These are phyloP conservation scores for Jamesozyma gamospora DNA, from an alignment of 805 yeast genomes.

Conservation along the genomic window DNA sequence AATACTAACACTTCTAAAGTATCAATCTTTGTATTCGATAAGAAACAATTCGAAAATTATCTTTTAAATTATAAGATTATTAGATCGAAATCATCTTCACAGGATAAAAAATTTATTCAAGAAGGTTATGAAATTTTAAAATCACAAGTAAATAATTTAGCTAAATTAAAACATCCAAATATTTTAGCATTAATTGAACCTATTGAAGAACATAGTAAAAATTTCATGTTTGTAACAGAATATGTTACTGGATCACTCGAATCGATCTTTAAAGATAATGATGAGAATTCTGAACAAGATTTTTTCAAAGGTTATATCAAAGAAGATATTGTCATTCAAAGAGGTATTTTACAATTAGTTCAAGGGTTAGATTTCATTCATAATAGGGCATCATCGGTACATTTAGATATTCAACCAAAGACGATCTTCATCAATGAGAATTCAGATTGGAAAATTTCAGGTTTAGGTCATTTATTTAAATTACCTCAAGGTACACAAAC, in stretches of 20 bases:
- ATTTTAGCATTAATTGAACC: constrained; percentile 79
- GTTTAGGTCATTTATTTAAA: constrained; percentile 45
- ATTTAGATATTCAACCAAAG: constrained; percentile 68
- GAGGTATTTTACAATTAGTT: constrained; percentile 71
- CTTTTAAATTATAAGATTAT: constrained; percentile 42
- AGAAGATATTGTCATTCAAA: constrained; percentile 65
- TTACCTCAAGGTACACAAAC: constrained; percentile 42
- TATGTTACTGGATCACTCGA: constrained; percentile 50
- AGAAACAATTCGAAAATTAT: constrained; percentile 55
- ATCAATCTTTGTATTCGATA: constrained; percentile 82
- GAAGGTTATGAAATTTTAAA: constrained; percentile 61
- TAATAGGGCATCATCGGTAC: constrained; percentile 61
- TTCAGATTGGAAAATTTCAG: constrained; percentile 91
- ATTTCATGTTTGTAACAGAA: constrained; percentile 79
- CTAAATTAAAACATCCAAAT: constrained; percentile 84
- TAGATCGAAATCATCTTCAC: constrained; percentile 31
- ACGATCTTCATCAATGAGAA: constrained; percentile 68
- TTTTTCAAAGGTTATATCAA: constrained; percentile 36
- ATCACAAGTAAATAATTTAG: constrained; percentile 57
- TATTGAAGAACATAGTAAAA: constrained; percentile 71
- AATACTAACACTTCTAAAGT: constrained; percentile 33
- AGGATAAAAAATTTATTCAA: constrained; percentile 37
- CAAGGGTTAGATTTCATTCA: constrained; percentile 80
- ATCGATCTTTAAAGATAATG: constrained; percentile 31
- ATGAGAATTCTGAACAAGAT: constrained; percentile 17